Conservation (phyloP, 31 red algal genomes). For the Endocladia muricata region DNA sequence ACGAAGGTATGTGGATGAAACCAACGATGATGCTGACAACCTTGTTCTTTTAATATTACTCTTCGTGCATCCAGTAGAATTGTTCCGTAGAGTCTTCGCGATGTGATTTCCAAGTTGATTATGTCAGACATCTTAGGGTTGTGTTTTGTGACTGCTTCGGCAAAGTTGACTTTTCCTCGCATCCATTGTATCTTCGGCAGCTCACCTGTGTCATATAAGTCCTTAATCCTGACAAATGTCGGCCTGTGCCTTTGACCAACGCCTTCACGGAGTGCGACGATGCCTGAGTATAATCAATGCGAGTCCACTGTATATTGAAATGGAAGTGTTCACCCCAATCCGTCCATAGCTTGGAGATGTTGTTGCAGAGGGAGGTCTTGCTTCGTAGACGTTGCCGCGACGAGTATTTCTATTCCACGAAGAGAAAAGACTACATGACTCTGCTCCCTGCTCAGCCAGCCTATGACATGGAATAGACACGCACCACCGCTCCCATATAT, state of each 20-base stretch:
- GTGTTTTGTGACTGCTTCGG: conserved; percentile 15
- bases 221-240: conserved; percentile 12
- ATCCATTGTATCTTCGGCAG: conserved; percentile 12
- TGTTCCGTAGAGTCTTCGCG: not conserved
- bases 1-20: not conserved
- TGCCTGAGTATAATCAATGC: not conserved
- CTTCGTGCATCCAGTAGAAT: not conserved
- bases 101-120: not conserved
- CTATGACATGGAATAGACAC: conserved; percentile 17
- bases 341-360: not conserved
- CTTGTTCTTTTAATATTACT: not conserved
- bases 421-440: conserved; percentile 13
- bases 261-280: conserved; percentile 24
- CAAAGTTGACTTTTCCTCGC: not conserved
- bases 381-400: not conserved
- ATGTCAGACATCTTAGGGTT: conserved; percentile 2
- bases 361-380: not conserved
- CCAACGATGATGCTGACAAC: not conserved
- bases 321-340: not conserved
- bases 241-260: conserved; percentile 6
- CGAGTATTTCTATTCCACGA: conserved; percentile 29
- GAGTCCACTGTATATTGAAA: not conserved
- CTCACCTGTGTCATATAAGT: not conserved
- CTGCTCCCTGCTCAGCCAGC: conserved; percentile 38
- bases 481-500: conserved; percentile 7